Evolutionary conservation across 306 rosid species (phyloP), one percentile per base, ranked within the genome.

Genomic region (Sesbania bispinosa): DNA sequence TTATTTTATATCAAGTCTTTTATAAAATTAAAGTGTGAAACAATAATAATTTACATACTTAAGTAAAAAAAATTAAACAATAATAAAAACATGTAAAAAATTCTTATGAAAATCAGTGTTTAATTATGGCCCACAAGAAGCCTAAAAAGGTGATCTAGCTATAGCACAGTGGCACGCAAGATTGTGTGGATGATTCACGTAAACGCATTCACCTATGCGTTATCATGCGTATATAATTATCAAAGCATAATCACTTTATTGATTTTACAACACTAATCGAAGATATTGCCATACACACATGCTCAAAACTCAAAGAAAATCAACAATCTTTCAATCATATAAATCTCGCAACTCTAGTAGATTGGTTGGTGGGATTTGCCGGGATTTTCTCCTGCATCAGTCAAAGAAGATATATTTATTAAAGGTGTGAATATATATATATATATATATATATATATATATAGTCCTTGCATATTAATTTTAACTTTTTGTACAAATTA

Each of bases 291-390:
- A 19, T 68, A 43, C 69, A 43, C 69, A 61, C 78, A 79, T 77
- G 57, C 79, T 74, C 79, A 52, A 68, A 71, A 73, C 80, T 75
- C 52, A 69, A 79, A 76, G 54, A 73, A 64, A 64, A 80, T 75
- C 79, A 77, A 26, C 65, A 73, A 16, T 32, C 62, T 50, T 75
- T 76, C 64, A 15, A 77, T 51, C 58, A 71, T 74, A 39, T 4
- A 35, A 38, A 82, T 86, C 78, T 77, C 61, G 32, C 63, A 33
- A 61, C 45, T 47, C 65, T 71, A 36, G 5, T 29, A 26, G 65
- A 83, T 80, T 81, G 79, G 78, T 72, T 48, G 60, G 75, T 43
- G 80, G 70, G 83, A 88, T 88, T 75, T 65, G 74, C 58, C 62
- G 29, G 23, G 80, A 85, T 85, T 71, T 82, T 81, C 77, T 52